Conservation (phyloP, 768 basidiomycete species). For the Trichaptum fuscoviolaceum region DNA sequence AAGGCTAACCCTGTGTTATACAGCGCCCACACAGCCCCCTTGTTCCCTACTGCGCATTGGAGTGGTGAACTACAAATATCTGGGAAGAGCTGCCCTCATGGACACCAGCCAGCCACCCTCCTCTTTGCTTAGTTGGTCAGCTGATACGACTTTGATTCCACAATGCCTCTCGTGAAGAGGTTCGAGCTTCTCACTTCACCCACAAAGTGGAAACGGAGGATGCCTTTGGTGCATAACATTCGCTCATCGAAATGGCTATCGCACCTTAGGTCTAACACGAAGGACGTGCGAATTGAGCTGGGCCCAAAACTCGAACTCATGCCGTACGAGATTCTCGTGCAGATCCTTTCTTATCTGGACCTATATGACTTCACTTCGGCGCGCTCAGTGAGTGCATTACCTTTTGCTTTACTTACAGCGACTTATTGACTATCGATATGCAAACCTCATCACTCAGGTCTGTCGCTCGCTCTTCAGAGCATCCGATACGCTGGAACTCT, state of each 20-base stretch:
- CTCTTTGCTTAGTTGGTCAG: no score
- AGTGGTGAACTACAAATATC: no score
- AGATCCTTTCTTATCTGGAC: background rate
- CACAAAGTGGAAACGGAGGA: background rate
- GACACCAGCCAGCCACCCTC: no score
- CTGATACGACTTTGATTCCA: background rate
- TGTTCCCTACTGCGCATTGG: no score
- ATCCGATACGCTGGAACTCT: no score
- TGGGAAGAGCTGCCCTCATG: no score
- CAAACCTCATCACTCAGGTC: background rate
- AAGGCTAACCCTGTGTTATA: no score
- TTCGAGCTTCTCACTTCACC: background rate
- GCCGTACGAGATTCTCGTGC: background rate
- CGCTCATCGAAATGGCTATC: background rate
- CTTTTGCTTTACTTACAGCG: background rate
- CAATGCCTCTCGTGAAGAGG: background rate
- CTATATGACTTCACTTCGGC: background rate
- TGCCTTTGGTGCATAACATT: background rate
- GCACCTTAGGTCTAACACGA: background rate
- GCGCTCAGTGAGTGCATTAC: background rate
- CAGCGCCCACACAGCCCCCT: no score
- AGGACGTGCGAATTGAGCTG: background rate
- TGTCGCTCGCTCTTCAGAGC: background rate
- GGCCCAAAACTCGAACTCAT: background rate
- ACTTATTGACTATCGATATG: background rate